Percentiles rank a stretch among this genome's conserved stretches.
phyloP scores from a whole-genome alignment of 768 basidiomycete genomes.

The Tubosaeta sp. region DNA sequence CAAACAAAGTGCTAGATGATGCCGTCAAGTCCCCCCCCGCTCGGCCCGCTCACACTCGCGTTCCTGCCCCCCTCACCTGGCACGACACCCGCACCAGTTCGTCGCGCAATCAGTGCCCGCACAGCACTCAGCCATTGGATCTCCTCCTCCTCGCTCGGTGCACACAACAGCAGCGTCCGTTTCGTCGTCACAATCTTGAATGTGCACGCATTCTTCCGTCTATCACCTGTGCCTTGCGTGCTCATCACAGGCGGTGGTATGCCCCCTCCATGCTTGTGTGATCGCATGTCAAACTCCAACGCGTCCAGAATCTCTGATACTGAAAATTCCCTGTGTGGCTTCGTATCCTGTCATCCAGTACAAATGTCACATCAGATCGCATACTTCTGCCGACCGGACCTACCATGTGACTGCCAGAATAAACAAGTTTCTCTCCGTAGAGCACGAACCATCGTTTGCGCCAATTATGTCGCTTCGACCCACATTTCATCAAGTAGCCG shows the following conservation, averaged over 20 bases:
- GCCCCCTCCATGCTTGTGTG: constrained; percentile 41
- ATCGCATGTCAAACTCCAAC: constrained; percentile 74
- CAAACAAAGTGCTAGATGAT: constrained; percentile 18
- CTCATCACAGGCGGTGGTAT: constrained; percentile 30
- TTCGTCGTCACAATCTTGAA: constrained; percentile 98
- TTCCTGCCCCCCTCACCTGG: constrained; percentile 46
- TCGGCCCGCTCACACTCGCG: constrained; percentile 40
- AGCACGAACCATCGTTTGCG: constrained; percentile 96
- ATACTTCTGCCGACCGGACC: constrained; percentile 27
- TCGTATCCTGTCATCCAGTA: constrained; percentile 64
- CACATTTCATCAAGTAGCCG: constrained; percentile 96
- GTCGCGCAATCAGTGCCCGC: constrained; percentile 80
- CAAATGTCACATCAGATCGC: background rate
- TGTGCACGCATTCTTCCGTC: constrained; percentile 50
- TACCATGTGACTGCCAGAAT: constrained; percentile 95
- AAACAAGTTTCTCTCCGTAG: constrained; percentile 82
- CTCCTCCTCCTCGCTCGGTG: constrained; percentile 96
- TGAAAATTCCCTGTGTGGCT: constrained; percentile 81
- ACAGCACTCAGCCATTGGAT: constrained; percentile 97
- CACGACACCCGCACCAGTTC: constrained; percentile 48
- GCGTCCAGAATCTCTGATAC: constrained; percentile 87
- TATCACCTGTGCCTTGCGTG: constrained; percentile 36
- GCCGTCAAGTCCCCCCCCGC: constrained; percentile 22
- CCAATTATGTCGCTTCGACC: constrained; percentile 90
- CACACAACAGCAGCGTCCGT: constrained; percentile 82